phyloP scores from a whole-genome alignment of 1,284 basidiomycete species.

The Volvariella surrecta region DNA sequence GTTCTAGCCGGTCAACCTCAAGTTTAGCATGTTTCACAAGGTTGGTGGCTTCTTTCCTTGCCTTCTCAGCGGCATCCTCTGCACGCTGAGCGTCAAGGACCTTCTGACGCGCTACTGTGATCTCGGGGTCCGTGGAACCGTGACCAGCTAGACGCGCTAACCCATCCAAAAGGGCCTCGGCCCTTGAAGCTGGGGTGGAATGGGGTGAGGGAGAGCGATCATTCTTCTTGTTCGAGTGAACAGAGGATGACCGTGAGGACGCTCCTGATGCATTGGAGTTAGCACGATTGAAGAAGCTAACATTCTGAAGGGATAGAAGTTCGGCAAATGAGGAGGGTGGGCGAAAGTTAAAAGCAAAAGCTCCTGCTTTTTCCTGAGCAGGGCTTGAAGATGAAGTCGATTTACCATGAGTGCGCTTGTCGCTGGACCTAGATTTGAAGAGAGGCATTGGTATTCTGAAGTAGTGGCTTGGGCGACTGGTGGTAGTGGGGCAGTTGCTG shows the following conservation, averaged over 20 bases:
- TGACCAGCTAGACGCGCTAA: background rate
- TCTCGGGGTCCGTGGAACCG: conserved; percentile 34
- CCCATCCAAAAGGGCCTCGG: background rate
- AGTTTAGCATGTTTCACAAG: conserved; percentile 42
- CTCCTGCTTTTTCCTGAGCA: too few relatives aligned
- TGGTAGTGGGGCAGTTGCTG: background rate
- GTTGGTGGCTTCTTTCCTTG: conserved; percentile 35
- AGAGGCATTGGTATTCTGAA: background rate
- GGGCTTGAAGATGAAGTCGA: background rate
- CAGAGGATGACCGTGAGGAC: background rate
- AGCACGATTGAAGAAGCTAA: background rate
- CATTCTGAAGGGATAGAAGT: background rate
- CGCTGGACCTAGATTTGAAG: background rate
- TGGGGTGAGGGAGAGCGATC: background rate
- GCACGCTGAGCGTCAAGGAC: conserved; percentile 45
- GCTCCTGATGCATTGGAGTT: background rate
- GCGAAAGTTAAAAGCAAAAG: background rate
- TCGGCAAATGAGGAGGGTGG: background rate
- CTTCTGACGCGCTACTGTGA: conserved; percentile 42
- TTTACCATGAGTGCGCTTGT: background rate
- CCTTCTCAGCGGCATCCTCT: conserved; percentile 47
- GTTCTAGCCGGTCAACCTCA: conserved; percentile 44
- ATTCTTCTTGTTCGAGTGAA: background rate
- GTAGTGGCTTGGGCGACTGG: background rate
- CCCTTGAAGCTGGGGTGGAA: conserved; percentile 14